Evolutionary conservation across 176 grass and related monocot species (phyloP).

Genomic region (Poa pratensis): DNA sequence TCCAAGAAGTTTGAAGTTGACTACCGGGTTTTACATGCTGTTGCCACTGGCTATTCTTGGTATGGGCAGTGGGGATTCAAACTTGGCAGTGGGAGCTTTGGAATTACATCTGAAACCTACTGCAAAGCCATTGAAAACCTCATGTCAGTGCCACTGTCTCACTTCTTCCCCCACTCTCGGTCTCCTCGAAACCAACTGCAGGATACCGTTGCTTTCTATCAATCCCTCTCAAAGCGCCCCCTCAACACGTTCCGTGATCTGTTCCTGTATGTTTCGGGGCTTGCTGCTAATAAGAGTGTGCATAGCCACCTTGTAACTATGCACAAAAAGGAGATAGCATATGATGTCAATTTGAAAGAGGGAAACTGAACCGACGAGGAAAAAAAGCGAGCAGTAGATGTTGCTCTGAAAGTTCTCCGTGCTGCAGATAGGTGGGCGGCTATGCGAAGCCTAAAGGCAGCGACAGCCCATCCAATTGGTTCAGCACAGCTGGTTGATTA

Average conservation of each 20-base stretch:
- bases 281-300: constrained; percentile 33
- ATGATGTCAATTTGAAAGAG: background rate
- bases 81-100: constrained; percentile 69
- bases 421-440: constrained; percentile 58
- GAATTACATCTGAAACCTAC: constrained; percentile 59
- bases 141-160: constrained; percentile 51
- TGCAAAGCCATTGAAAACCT: constrained; percentile 53
- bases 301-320: background rate
- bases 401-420: constrained; percentile 63
- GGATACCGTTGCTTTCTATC: constrained; percentile 62
- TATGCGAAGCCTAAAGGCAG: constrained; percentile 54
- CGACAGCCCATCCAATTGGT: constrained; percentile 40
- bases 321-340: constrained; percentile 37
- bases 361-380: constrained; percentile 52
- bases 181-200: constrained; percentile 49
- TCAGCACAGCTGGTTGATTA: constrained; percentile 57
- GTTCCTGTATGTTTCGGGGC: constrained; percentile 52
- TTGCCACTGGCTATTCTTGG: constrained; percentile 61
- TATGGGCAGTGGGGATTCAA: constrained; percentile 78
- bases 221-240: constrained; percentile 48
- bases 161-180: constrained; percentile 44
- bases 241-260: constrained; percentile 58
- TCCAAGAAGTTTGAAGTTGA: constrained; percentile 67
- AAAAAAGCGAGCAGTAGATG: constrained; percentile 40
- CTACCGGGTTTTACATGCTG: constrained; percentile 58